These are phyloP conservation scores for Cardamine resedifolia DNA, from an alignment of 345 rosid genomes.

Conservation along the genomic window DNA sequence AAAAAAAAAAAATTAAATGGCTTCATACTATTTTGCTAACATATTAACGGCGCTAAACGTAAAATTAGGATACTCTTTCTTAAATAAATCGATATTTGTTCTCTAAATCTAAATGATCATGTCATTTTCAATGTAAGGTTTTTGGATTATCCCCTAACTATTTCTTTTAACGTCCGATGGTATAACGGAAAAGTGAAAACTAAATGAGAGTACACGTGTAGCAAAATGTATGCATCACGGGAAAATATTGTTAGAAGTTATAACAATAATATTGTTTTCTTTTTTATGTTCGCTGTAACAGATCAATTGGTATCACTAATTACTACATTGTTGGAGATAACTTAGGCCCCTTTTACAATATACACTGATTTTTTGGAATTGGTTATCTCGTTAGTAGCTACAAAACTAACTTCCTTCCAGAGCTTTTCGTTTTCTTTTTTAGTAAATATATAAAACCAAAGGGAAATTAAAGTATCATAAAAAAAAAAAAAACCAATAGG, in stretches of 20 bases:
- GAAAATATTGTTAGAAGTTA: constrained; percentile 20
- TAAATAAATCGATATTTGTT: background rate
- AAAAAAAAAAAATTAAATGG: background rate
- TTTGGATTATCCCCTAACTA: background rate
- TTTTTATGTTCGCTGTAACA: background rate
- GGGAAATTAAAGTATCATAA: background rate
- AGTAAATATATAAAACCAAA: constrained; percentile 16
- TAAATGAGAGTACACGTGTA: background rate
- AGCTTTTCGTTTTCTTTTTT: constrained; percentile 1
- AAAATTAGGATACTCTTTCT: background rate
- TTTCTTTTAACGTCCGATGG: background rate
- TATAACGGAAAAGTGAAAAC: background rate
- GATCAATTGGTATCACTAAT: constrained; percentile 26
- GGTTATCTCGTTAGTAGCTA: constrained; percentile 34
- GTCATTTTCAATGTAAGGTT: background rate
- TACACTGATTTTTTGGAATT: constrained; percentile 4
- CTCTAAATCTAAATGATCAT: background rate
- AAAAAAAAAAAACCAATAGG: background rate
- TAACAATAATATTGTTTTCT: constrained; percentile 22
- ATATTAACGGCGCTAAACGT: background rate
- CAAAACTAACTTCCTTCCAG: constrained; percentile 23
- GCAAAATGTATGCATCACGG: background rate
- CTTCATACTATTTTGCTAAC: background rate
- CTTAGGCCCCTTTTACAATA: background rate
- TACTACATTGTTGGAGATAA: constrained; percentile 15